Conservation (phyloP, 2,329 filamentous ascomycete genomes). For the Colletotrichum eleusines region DNA sequence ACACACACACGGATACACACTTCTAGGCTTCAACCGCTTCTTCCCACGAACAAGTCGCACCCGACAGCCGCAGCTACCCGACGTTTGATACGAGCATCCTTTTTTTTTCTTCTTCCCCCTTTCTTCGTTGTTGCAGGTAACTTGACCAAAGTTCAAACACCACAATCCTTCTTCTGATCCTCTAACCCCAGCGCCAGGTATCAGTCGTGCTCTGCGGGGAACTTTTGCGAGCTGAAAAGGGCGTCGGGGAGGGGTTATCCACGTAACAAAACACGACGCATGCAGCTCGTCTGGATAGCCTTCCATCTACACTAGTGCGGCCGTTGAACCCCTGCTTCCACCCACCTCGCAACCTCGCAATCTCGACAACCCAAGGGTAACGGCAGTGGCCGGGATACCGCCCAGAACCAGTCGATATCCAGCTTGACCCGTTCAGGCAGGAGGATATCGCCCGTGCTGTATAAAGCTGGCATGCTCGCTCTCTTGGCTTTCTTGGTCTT, state of each 20-base stretch:
- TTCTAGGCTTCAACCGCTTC: neutral
- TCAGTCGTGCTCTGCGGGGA: neutral
- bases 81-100: neutral
- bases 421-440: conserved; percentile 28
- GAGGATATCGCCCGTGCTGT: conserved; percentile 32
- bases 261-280: neutral
- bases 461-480: conserved; percentile 34
- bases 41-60: neutral
- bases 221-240: conserved; percentile 16
- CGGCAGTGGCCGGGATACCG: no score
- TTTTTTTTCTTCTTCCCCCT: no score
- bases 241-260: neutral
- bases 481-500: conserved; percentile 34
- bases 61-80: neutral
- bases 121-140: neutral
- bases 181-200: neutral
- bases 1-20: neutral
- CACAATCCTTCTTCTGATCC: neutral
- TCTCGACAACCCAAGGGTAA: conserved; percentile 11
- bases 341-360: neutral
- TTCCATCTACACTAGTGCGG: conserved; percentile 18
- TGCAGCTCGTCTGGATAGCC: neutral
- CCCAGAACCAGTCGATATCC: conserved; percentile 21
- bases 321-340: conserved; percentile 29
- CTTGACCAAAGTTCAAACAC: no score